phyloP scores from a whole-genome alignment of 345 rosid species.

The Melaleuca alternifolia region DNA sequence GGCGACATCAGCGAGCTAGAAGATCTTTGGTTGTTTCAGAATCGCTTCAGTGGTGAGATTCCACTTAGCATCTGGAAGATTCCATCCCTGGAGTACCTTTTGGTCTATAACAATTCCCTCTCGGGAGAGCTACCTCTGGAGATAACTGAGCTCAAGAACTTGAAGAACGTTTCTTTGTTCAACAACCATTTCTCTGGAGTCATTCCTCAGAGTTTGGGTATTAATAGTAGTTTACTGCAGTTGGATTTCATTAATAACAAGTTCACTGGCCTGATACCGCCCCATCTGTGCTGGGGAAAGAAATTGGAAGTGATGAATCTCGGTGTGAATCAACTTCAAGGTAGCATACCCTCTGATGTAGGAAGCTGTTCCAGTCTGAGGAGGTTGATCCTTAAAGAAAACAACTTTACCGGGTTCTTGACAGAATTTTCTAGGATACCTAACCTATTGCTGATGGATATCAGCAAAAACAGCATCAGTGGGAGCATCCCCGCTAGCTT shows the following conservation, averaged over 20 bases:
- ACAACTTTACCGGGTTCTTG: constrained; percentile 40
- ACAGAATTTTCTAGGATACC: constrained; percentile 45
- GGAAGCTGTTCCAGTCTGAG: constrained; percentile 44
- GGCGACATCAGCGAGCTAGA: constrained; percentile 37
- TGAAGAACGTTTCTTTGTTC: constrained; percentile 41
- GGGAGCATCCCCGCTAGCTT: constrained; percentile 57
- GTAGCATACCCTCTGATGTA: constrained; percentile 44
- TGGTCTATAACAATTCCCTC: constrained; percentile 56
- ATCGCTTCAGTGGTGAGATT: constrained; percentile 55
- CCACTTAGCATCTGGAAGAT: constrained; percentile 68
- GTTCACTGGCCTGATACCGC: constrained; percentile 59
- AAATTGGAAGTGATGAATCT: constrained; percentile 35
- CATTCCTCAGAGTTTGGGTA: constrained; percentile 55
- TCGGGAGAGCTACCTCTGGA: constrained; percentile 57
- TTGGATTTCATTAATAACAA: constrained; percentile 55
- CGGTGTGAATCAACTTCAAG: constrained; percentile 51
- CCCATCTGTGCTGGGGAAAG: constrained; percentile 53
- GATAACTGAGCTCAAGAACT: constrained; percentile 44
- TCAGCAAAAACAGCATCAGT: constrained; percentile 42
- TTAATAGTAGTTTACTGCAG: constrained; percentile 49
- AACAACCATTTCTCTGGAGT: constrained; percentile 47
- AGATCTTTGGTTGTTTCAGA: constrained; percentile 51
- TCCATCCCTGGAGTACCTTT: constrained; percentile 31
- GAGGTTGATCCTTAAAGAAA: constrained; percentile 55
- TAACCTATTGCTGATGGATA: constrained; percentile 34